Evolutionary conservation across 2,329 filamentous ascomycete species (phyloP), one percentile per base, ranked within the genome.

Genomic region (Allantophomopsis cytisporea): DNA sequence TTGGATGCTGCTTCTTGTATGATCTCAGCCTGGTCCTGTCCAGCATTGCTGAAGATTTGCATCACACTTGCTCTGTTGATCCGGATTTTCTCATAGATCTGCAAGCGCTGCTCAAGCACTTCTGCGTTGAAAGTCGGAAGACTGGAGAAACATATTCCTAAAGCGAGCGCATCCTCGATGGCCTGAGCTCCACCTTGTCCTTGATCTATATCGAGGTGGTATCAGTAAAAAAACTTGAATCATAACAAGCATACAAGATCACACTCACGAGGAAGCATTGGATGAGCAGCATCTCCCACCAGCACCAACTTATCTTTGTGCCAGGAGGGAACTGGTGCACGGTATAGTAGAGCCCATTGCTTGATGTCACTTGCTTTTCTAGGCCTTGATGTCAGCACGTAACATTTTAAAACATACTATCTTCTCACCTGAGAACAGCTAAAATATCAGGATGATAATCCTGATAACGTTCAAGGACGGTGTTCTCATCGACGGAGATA

Each of bases 31-130:
- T 58, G 50, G 17, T 59, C 56, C 35, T 54, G 49, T 3, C 58
- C 61, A 1, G 57, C 55, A 35, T 62, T 60, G 33, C 55, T 59
- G 36, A 65, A 51, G 33, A 64, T 51, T 39, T 63, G 60, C n/a
- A 62, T 56, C 2, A 48, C 53, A 12, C 55, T 56, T 1, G 57
- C 53, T 10, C 58, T 43, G 35, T 50, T 50, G 14, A 44, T 47
- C n/a, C 57, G 44, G 20, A 54, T 50, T 30, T 47, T 46, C 33
- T 60, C 53, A 37, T 51, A 65, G 3, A 56, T 18, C 10, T 28
- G 38, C 6, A 58, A 43, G 12, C 55, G 44, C 12, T 45, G 38
- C 12, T 39, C 15, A 6, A 55, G 38, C 1, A 46, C 39, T 6
- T 48, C 43, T 7, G 35, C 36, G 6, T 37, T 47, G 12, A 49